Evolutionary conservation across 257 asterid species (phyloP).

Genomic region (Capsicum rhomboideum): DNA sequence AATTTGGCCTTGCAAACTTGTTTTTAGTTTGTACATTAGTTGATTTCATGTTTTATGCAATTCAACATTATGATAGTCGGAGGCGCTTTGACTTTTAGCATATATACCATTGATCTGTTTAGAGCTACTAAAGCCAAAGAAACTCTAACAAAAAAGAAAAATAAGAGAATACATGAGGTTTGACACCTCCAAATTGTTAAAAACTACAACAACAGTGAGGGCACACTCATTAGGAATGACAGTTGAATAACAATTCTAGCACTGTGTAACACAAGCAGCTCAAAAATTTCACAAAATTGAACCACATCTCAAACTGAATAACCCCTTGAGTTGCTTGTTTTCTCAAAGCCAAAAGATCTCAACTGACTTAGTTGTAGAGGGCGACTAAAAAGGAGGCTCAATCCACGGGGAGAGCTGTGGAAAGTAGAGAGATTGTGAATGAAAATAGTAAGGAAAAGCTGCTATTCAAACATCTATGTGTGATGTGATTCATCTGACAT

Average conservation of each 20-base stretch:
- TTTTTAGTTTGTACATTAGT: too few species aligned
- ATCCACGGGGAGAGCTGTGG: too few species aligned
- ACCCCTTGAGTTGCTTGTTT: background rate
- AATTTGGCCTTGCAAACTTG: too few species aligned
- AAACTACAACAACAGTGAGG: background rate
- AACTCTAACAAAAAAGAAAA: background rate
- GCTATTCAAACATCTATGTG: background rate
- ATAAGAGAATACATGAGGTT: background rate
- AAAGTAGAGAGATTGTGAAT: too few species aligned
- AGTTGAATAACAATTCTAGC: constrained; percentile 25
- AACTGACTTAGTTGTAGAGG: too few species aligned
- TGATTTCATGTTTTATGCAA: too few species aligned
- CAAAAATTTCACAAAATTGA: background rate
- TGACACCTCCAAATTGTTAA: background rate
- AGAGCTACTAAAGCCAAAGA: background rate
- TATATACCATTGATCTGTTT: background rate
- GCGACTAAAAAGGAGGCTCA: too few species aligned
- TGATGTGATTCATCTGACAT: constrained; percentile 32
- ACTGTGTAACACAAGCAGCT: background rate
- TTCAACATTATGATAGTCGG: too few species aligned
- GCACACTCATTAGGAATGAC: constrained; percentile 19
- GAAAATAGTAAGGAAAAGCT: too few species aligned
- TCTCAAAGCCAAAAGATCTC: background rate
- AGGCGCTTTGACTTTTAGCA: background rate
- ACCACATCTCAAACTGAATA: background rate